phyloP scores from a whole-genome alignment of 1,139 yeast species.

The Suhomyces anneliseae region DNA sequence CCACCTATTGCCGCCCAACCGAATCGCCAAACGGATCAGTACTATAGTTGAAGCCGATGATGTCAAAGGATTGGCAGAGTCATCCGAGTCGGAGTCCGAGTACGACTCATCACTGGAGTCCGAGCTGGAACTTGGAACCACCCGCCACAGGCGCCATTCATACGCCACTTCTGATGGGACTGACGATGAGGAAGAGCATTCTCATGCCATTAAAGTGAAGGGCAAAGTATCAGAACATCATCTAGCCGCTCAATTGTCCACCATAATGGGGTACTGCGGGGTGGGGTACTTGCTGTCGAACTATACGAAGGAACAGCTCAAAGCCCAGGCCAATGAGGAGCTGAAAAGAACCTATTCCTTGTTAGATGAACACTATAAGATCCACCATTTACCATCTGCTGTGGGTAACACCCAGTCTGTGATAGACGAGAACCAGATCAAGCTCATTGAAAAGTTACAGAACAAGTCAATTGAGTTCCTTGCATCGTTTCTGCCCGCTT shows the following conservation, averaged over 20 bases:
- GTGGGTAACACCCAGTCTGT: slow-evolving; percentile 43
- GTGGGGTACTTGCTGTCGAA: slow-evolving; percentile 16
- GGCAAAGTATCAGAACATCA: slow-evolving; percentile 13
- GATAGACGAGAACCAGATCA: slow-evolving; percentile 55
- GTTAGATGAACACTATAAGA: slow-evolving; percentile 24
- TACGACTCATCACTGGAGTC: slow-evolving; percentile 2
- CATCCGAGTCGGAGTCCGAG: slow-evolving; percentile 10
- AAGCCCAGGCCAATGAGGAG: slow-evolving; percentile 34
- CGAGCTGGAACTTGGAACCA: slow-evolving; percentile 14
- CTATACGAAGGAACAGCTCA: slow-evolving; percentile 15
- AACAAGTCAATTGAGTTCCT: slow-evolving; percentile 25
- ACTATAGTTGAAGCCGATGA: slow-evolving; percentile 22
- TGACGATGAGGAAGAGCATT: slow-evolving; percentile 26
- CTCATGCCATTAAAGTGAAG: slow-evolving; percentile 27
- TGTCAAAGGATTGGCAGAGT: not conserved
- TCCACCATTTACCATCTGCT: slow-evolving; percentile 25
- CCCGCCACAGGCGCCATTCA: slow-evolving; percentile 6
- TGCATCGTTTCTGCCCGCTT: too few relatives aligned
- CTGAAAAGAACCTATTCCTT: slow-evolving; percentile 34
- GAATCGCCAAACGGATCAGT: slow-evolving; percentile 20
- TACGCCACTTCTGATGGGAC: slow-evolving; percentile 27
- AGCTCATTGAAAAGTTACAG: slow-evolving; percentile 49
- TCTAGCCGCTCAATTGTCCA: slow-evolving; percentile 24
- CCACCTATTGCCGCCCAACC: slow-evolving; percentile 5
- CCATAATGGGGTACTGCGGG: slow-evolving; percentile 40